Percentiles rank a stretch among this genome's conserved stretches.
These are phyloP conservation scores for Dendrobium huoshanense DNA, from an alignment of 106 monocot genomes.

Conservation along the genomic window DNA sequence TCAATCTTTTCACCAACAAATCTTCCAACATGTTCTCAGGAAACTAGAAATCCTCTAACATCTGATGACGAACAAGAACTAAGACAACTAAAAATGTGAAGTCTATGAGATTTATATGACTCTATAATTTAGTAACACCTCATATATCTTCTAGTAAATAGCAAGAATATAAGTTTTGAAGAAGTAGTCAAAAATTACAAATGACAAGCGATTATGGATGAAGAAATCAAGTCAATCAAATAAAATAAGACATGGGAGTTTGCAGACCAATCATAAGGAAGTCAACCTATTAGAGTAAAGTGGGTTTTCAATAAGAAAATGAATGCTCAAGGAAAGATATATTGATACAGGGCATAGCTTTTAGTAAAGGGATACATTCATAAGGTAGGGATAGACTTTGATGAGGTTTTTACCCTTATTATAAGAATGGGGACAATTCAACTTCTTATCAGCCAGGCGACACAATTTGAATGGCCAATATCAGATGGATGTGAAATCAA, in stretches of 20 bases:
- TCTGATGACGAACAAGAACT: not conserved
- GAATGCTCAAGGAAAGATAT: conserved; percentile 1
- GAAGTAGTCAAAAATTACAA: not conserved
- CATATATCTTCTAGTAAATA: not conserved
- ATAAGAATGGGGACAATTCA: not conserved
- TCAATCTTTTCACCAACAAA: not conserved
- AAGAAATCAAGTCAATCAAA: not conserved
- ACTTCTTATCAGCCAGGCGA: not conserved
- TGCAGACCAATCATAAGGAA: not conserved
- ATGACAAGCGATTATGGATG: not conserved
- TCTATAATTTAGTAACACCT: conserved; percentile 11
- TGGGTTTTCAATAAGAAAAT: conserved; percentile 4
- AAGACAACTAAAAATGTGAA: conserved; percentile 5
- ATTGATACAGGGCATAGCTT: not conserved
- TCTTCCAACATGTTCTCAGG: not conserved
- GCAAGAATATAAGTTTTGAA: not conserved
- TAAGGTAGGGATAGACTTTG: conserved; percentile 1
- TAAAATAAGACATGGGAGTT: conserved; percentile 1
- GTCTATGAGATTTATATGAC: conserved; percentile 19
- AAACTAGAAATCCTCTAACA: not conserved
- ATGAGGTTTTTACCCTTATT: not conserved
- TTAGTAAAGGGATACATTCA: conserved; percentile 4
- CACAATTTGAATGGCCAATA: conserved; percentile 8
- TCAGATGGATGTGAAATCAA: conserved; percentile 19
- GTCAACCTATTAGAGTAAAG: conserved; percentile 7